These are phyloP conservation scores for Geosiphon pyriformis DNA, from an alignment of 192 early-diverging fungal species.

Conservation along the genomic window DNA sequence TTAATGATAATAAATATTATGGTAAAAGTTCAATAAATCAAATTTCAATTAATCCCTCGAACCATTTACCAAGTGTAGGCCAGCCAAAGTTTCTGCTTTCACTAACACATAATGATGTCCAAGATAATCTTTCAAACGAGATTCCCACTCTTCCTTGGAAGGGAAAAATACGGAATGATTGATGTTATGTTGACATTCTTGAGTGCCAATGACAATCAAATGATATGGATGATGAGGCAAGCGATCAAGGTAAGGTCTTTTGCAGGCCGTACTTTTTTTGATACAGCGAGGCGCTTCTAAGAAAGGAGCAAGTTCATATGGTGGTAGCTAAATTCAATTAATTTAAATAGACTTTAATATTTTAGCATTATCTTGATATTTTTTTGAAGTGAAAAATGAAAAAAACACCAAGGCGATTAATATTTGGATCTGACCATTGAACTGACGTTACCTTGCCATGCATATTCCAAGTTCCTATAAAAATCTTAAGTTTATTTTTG, in stretches of 20 bases:
- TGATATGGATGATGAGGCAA: conserved; percentile 40
- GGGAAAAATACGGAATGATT: conserved; percentile 45
- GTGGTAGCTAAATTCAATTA: conserved; percentile 23
- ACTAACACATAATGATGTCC: conserved; percentile 41
- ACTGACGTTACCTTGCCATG: conserved; percentile 12
- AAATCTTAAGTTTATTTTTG: conserved; percentile 44
- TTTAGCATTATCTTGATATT: background rate
- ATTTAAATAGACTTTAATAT: background rate
- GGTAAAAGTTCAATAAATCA: background rate
- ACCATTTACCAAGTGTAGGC: conserved; percentile 35
- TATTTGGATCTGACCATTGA: too few relatives aligned
- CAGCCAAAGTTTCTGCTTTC: conserved; percentile 47
- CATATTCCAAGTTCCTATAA: conserved; percentile 58
- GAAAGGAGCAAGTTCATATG: conserved; percentile 15
- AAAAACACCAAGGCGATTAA: too few relatives aligned
- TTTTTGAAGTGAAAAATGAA: background rate
- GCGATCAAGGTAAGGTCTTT: conserved; percentile 28
- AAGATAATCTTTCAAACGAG: conserved; percentile 28
- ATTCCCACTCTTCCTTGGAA: conserved; percentile 47
- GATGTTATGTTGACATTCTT: conserved; percentile 53
- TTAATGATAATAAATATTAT: background rate
- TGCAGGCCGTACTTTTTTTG: background rate
- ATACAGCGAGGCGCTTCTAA: background rate
- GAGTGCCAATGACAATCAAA: conserved; percentile 48
- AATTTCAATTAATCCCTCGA: background rate